Evolutionary conservation across 768 basidiomycete species (phyloP).

Genomic region (Rhodotorula diobovata): DNA sequence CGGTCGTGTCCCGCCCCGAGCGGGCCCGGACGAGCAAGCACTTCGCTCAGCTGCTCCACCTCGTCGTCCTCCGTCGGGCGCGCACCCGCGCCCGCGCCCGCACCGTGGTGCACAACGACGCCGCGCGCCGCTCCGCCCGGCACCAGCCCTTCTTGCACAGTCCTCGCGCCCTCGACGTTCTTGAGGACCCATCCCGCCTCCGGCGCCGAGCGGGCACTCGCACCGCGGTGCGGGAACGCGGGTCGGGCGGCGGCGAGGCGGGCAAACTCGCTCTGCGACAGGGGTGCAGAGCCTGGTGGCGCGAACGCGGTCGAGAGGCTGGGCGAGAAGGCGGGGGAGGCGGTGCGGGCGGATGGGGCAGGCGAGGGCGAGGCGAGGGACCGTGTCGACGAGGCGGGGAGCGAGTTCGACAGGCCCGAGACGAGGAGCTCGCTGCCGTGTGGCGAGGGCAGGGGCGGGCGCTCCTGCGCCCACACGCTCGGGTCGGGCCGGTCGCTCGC

Average conservation of each 20-base stretch:
- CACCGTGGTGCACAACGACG: too few species aligned
- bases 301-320: neutral
- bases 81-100: neutral
- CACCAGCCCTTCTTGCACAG: neutral
- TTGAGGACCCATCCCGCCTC: neutral
- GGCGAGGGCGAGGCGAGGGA: neutral
- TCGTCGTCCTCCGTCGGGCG: neutral
- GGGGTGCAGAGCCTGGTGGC: neutral
- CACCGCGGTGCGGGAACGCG: slow-evolving; percentile 9
- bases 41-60: neutral
- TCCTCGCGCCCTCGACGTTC: neutral
- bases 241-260: slow-evolving; percentile 7
- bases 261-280: slow-evolving; percentile 7
- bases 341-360: neutral
- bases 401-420: neutral
- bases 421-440: neutral
- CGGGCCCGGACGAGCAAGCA: neutral
- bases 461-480: neutral
- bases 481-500: neutral
- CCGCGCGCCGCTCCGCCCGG: neutral
- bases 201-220: neutral
- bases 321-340: neutral
- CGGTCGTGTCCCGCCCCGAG: neutral
- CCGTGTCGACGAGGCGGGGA: neutral
- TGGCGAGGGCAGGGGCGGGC: neutral